Percentiles rank a stretch among this genome's conserved stretches.
phyloP scores from a whole-genome alignment of 306 rosid species.

The Delonix regia region DNA sequence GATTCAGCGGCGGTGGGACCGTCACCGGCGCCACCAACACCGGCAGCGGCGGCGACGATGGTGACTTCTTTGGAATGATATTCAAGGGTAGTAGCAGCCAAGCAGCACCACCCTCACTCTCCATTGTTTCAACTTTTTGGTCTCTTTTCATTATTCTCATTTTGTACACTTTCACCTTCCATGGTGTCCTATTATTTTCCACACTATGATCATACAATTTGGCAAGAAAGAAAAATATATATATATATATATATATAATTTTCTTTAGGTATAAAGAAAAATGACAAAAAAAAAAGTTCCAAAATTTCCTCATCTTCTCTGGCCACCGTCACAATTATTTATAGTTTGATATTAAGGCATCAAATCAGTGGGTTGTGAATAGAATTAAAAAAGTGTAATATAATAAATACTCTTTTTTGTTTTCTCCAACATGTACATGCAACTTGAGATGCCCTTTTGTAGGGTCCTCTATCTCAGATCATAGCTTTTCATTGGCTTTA shows the following conservation, averaged over 20 bases:
- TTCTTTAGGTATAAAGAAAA: constrained; percentile 15
- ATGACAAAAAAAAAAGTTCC: constrained; percentile 5
- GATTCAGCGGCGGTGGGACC: constrained; percentile 61
- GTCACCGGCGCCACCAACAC: constrained; percentile 49
- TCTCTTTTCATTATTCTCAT: constrained; percentile 57
- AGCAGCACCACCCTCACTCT: constrained; percentile 46
- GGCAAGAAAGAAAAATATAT: constrained; percentile 22
- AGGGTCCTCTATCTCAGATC: neutral
- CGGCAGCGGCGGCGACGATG: constrained; percentile 48
- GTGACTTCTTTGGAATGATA: constrained; percentile 81
- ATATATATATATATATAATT: neutral
- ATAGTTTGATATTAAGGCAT: neutral
- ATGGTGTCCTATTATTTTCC: constrained; percentile 42
- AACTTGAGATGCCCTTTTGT: neutral
- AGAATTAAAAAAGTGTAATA: neutral
- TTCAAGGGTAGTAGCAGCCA: constrained; percentile 59
- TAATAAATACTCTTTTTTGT: neutral
- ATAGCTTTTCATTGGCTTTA: neutral
- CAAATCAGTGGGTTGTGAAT: neutral
- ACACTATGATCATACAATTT: constrained; percentile 36
- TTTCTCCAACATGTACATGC: neutral
- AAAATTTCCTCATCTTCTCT: constrained; percentile 3
- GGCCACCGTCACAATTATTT: neutral
- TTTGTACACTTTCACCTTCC: constrained; percentile 55
- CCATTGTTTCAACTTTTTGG: constrained; percentile 49